Evolutionary conservation across 2,329 filamentous ascomycete species (phyloP), one percentile per base, ranked within the genome.

Genomic region (Cadophora sp.): DNA sequence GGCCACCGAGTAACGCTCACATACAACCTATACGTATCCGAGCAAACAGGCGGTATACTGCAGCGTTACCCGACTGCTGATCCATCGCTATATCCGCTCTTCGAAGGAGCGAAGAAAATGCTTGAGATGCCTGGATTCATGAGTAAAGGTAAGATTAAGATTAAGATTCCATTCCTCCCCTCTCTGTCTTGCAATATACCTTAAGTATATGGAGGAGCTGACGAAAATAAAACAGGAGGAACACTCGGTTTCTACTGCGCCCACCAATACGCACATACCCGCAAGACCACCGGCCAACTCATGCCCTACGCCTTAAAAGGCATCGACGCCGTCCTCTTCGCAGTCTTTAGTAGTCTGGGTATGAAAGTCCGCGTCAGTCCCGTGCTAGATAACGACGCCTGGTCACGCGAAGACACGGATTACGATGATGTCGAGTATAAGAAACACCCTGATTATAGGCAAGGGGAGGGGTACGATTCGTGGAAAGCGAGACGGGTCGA

Each of bases 1-100:
- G 86, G 86, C 0, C 80, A 89, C 65, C 82, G 85, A 0, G 68
- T 89, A 18, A 89, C 84, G 0, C 73, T 90, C 24, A 89, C 86
- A 0, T 89, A 89, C 76, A 89, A 89, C 66, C 77, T 90, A 1
- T 87, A 81, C 68, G 75, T 80, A 13, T 76, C 77, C 1, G 73
- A 77, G 24, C 76, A 79, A 4, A 72, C 76, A n/a, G 78, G 77
- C 6, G 48, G 43, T 1, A 66, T 70, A 3, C 9, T 71, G 59
- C 53, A 70, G 65, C 53, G 66, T 24, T 41, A 63, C 64, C 51
- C 62, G 36, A 67, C 66, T n/a, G 71, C 81, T 43, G 75, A 81
- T 63, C 73, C 78, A 5, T 70, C 71, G 3, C 66, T 72, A 1
- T 72, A 81, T 58, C 80, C 80, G 0, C 65, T 84, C 0, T 80